phyloP scores from a whole-genome alignment of 2,329 filamentous ascomycete genomes.

The Rhynchosporium agropyri region DNA sequence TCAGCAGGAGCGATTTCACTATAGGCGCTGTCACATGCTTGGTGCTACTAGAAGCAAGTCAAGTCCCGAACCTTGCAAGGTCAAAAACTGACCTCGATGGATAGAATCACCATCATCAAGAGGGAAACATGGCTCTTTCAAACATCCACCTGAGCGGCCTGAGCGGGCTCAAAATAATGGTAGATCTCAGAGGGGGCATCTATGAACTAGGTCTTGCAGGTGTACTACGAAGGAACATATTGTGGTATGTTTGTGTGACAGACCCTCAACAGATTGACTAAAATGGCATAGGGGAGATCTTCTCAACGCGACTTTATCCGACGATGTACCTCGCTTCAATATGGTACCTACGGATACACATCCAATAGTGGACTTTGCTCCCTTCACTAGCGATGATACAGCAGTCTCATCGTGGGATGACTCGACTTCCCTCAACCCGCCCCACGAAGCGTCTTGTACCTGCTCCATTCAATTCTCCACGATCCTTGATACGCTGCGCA shows the following conservation, averaged over 20 bases:
- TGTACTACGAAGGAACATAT: not conserved
- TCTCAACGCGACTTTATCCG: not conserved
- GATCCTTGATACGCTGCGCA: not conserved
- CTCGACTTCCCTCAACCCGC: not conserved
- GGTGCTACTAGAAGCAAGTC: not conserved
- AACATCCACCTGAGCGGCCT: constrained; percentile 8
- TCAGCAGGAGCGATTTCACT: not conserved
- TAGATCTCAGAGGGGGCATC: constrained; percentile 2
- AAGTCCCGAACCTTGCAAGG: not conserved
- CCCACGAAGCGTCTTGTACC: not conserved
- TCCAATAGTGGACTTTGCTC: not conserved
- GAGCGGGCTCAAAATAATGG: constrained; percentile 5
- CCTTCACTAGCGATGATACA: not conserved
- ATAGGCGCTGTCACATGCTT: constrained; percentile 8
- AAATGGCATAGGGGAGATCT: constrained; percentile 2
- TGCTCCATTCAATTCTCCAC: constrained; percentile 9
- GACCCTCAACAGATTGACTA: too few species aligned
- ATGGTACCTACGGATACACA: constrained; percentile 3
- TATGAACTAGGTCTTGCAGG: constrained; percentile 4
- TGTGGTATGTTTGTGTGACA: not conserved
- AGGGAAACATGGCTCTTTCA: not conserved
- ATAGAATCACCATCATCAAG: constrained; percentile 7
- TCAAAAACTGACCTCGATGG: not conserved
- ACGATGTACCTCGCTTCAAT: constrained; percentile 6
- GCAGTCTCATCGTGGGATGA: too few species aligned